Conservation (phyloP, 1,284 basidiomycete genomes). For the Mycena sp. region DNA sequence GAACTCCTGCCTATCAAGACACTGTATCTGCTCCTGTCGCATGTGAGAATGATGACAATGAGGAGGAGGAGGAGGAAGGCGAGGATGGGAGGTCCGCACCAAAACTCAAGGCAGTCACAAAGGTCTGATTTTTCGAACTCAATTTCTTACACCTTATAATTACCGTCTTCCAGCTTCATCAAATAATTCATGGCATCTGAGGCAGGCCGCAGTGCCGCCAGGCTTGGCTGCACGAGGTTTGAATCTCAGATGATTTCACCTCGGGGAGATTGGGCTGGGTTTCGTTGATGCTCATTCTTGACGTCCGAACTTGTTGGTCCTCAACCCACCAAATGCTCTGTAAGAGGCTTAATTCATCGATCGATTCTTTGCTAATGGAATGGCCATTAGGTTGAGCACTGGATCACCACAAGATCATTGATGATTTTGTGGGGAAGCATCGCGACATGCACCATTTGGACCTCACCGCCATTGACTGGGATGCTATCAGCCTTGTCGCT, state of each 20-base stretch:
- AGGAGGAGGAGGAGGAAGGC: not conserved
- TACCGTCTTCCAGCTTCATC: too few species aligned
- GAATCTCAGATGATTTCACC: not conserved
- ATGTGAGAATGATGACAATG: conserved; percentile 24
- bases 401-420: too few species aligned
- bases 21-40: conserved; percentile 19
- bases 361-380: conserved; percentile 5
- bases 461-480: conserved; percentile 33
- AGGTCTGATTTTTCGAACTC: not conserved
- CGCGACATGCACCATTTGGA: too few species aligned
- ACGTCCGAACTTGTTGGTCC: conserved; percentile 35
- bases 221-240: conserved; percentile 26
- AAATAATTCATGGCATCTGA: conserved; percentile 33
- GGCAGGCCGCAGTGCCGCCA: conserved; percentile 33
- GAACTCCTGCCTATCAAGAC: conserved; percentile 23
- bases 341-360: conserved; percentile 33
- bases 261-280: not conserved
- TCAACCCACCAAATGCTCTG: too few species aligned
- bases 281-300: conserved; percentile 30
- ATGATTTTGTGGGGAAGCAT: too few species aligned
- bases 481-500: conserved; percentile 27
- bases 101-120: not conserved
- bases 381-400: conserved; percentile 28
- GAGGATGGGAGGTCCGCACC: not conserved
- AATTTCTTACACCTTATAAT: not conserved